Evolutionary conservation across 2,329 filamentous ascomycete genomes (phyloP).

Genomic region (Botrytis hyacinthi): DNA sequence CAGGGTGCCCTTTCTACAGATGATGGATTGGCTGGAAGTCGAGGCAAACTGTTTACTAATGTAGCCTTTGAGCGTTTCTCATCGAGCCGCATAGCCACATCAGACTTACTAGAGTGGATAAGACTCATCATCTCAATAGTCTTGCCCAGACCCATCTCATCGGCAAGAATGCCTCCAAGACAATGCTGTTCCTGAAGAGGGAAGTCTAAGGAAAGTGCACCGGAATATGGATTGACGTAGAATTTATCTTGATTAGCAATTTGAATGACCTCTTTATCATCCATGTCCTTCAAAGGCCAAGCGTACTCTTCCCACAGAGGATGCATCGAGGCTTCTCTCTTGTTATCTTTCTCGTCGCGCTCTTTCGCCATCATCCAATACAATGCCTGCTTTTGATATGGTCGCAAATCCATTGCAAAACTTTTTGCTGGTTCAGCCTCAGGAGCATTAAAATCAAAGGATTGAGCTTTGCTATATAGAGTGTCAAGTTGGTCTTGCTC

Average conservation of each 20-base stretch:
- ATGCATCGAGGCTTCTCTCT: conserved; percentile 81
- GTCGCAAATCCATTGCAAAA: conserved; percentile 79
- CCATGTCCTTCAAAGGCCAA: conserved; percentile 85
- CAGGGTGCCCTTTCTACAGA: conserved; percentile 69
- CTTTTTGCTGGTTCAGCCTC: conserved; percentile 78
- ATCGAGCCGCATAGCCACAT: conserved; percentile 46
- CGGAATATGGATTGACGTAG: conserved; percentile 96
- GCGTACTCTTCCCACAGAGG: conserved; percentile 94
- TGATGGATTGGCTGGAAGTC: conserved; percentile 56
- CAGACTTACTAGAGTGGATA: conserved; percentile 76
- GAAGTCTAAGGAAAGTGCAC: conserved; percentile 87
- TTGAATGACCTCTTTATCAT: conserved; percentile 70
- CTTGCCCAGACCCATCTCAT: conserved; percentile 97
- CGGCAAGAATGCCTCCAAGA: conserved; percentile 86
- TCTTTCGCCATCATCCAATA: conserved; percentile 98
- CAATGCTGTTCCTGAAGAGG: conserved; percentile 94
- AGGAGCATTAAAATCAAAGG: conserved; percentile 91
- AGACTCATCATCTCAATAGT: conserved; percentile 98
- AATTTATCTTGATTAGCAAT: conserved; percentile 70
- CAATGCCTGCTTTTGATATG: conserved; percentile 92
- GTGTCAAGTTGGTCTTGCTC: conserved; percentile 94
- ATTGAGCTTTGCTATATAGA: conserved; percentile 92
- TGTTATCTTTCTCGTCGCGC: conserved; percentile 67
- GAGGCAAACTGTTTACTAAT: conserved; percentile 60
- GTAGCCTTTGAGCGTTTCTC: conserved; percentile 25